phyloP scores from a whole-genome alignment of 2,329 filamentous ascomycete genomes.

The Ilyonectria destructans region DNA sequence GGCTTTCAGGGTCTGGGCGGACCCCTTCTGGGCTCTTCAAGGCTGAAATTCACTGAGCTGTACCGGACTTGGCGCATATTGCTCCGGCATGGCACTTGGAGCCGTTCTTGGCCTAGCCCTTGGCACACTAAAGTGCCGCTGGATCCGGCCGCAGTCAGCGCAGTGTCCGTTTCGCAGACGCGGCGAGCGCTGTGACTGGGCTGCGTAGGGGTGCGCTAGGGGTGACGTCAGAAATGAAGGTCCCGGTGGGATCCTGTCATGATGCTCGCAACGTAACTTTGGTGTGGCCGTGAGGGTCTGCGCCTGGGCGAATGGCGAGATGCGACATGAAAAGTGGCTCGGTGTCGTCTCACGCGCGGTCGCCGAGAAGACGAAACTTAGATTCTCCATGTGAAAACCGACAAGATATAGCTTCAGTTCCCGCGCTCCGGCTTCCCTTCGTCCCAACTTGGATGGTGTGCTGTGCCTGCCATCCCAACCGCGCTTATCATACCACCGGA shows the following conservation, averaged over 20 bases:
- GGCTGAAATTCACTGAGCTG: constrained; percentile 2
- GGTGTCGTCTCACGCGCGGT: constrained; percentile 9
- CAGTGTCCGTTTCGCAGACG: constrained; percentile 1
- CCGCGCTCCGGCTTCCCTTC: constrained; percentile 6
- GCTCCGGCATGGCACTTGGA: constrained; percentile 15
- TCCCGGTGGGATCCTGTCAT: constrained; percentile 11
- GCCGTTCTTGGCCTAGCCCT: constrained; percentile 12
- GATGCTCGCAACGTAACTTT: not conserved
- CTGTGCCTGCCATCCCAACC: constrained; percentile 24
- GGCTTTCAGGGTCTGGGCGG: not conserved
- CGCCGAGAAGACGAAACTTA: not conserved
- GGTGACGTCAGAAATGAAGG: constrained; percentile 43
- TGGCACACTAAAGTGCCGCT: constrained; percentile 33
- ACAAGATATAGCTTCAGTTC: not conserved
- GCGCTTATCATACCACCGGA: constrained; percentile 44
- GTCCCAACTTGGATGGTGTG: constrained; percentile 21
- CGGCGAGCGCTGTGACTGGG: not conserved
- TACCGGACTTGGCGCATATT: constrained; percentile 13
- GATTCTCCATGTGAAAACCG: constrained; percentile 4
- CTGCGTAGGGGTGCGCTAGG: not conserved
- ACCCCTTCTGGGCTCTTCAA: constrained; percentile 4
- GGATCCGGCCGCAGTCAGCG: constrained; percentile 30
- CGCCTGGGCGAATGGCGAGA: constrained; percentile 31
- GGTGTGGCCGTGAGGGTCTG: not conserved
- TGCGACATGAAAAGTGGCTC: constrained; percentile 23